phyloP scores from a whole-genome alignment of 1,284 basidiomycete species.

The Thelephora terrestris region DNA sequence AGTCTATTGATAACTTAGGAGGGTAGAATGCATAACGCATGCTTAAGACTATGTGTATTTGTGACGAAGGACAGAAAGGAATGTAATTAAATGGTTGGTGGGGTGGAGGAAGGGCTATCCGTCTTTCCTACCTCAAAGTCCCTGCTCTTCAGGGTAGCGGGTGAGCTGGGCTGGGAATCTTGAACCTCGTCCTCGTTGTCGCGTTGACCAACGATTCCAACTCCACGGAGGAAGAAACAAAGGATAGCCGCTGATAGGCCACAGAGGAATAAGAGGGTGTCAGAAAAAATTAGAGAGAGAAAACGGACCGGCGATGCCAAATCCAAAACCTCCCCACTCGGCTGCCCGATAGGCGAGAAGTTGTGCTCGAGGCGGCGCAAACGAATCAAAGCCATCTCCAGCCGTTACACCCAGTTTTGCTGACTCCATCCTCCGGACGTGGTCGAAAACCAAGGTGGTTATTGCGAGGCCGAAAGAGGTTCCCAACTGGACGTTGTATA shows the following conservation, averaged over 20 bases:
- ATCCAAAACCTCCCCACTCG: slow-evolving; percentile 54
- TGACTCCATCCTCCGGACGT: slow-evolving; percentile 29
- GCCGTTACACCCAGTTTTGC: slow-evolving; percentile 20
- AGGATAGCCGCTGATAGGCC: background rate
- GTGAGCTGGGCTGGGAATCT: background rate
- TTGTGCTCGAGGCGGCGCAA: slow-evolving; percentile 26
- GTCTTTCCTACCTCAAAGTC: background rate
- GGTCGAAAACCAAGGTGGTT: slow-evolving; percentile 63
- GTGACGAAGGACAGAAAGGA: background rate
- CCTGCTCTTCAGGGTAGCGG: background rate
- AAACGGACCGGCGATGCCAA: slow-evolving; percentile 42
- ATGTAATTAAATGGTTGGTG: background rate
- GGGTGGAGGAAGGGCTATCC: background rate
- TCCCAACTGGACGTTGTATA: slow-evolving; percentile 40
- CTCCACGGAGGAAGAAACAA: slow-evolving; percentile 40
- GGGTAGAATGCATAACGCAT: too few relatives aligned
- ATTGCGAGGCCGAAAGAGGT: slow-evolving; percentile 68
- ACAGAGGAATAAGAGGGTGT: background rate
- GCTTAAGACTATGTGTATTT: too few relatives aligned
- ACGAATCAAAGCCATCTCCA: slow-evolving; percentile 15
- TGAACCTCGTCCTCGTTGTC: slow-evolving; percentile 3
- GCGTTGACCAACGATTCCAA: slow-evolving; percentile 46
- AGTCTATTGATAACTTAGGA: too few relatives aligned
- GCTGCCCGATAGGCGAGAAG: slow-evolving; percentile 49
- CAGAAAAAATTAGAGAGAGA: background rate